phyloP scores from a whole-genome alignment of 345 rosid species.

The Bruguiera gymnorhiza region DNA sequence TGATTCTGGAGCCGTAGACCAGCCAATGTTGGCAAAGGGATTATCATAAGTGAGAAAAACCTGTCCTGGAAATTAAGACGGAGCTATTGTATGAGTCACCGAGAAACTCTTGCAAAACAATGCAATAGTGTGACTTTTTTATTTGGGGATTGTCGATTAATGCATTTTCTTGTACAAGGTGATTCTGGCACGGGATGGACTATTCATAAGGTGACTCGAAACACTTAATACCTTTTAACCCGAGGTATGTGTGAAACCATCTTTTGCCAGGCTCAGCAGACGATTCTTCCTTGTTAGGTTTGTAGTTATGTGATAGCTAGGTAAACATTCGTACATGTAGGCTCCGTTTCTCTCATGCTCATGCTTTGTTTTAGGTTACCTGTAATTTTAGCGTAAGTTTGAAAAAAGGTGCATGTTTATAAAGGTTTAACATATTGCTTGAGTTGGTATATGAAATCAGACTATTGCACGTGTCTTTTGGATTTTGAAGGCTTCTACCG shows the following conservation, averaged over 20 bases:
- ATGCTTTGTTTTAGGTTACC: conserved; percentile 19
- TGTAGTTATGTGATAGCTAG: conserved; percentile 27
- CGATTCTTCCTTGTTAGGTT: conserved; percentile 27
- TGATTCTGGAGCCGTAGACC: conserved; percentile 23
- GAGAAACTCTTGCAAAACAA: conserved; percentile 22
- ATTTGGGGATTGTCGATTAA: conserved; percentile 20
- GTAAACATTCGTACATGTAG: conserved; percentile 23
- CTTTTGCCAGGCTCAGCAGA: conserved; percentile 20
- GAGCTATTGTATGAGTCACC: conserved; percentile 21
- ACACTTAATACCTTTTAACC: conserved; percentile 12
- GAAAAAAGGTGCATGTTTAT: conserved; percentile 32
- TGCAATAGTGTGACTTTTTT: conserved; percentile 18
- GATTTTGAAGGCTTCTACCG: too few relatives aligned
- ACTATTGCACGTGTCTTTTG: too few relatives aligned
- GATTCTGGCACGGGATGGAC: conserved; percentile 30
- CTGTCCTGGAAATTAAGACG: conserved; percentile 14
- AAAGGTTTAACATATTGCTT: background rate
- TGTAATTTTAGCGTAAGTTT: conserved; percentile 30
- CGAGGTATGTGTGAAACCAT: conserved; percentile 28
- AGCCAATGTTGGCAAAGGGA: conserved; percentile 8
- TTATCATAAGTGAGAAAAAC: conserved; percentile 7
- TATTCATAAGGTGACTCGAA: conserved; percentile 28
- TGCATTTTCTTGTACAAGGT: conserved; percentile 30
- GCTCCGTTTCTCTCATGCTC: conserved; percentile 16
- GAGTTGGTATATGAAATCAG: too few relatives aligned